phyloP scores from a whole-genome alignment of 768 basidiomycete species.

The Lenzites betulinus region DNA sequence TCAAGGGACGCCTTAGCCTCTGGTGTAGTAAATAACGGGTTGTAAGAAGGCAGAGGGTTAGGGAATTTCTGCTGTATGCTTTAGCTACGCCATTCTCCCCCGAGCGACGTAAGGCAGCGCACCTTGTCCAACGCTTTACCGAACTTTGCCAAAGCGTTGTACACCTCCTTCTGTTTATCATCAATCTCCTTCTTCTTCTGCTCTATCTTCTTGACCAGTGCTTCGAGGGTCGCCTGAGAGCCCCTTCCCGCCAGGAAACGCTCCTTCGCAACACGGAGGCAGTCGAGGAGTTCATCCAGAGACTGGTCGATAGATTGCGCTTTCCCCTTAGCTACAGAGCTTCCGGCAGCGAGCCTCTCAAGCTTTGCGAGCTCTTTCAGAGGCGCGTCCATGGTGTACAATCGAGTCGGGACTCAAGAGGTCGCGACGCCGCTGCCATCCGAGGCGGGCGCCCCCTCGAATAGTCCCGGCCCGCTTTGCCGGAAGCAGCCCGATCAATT shows the following conservation, averaged over 20 bases:
- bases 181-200: conserved; percentile 81
- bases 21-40: conserved; percentile 64
- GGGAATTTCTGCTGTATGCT: conserved; percentile 42
- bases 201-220: conserved; percentile 62
- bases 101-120: conserved; percentile 15
- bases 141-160: conserved; percentile 71
- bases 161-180: conserved; percentile 87
- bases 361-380: conserved; percentile 81
- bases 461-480: not conserved
- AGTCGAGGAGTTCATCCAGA: conserved; percentile 62
- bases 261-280: conserved; percentile 58
- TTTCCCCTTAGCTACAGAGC: conserved; percentile 50
- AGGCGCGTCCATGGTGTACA: conserved; percentile 61
- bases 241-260: conserved; percentile 50
- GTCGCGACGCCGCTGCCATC: no score
- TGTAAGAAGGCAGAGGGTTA: conserved; percentile 66
- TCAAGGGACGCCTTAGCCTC: conserved; percentile 64
- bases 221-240: conserved; percentile 49
- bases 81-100: not conserved
- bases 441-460: not conserved
- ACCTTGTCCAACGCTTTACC: conserved; percentile 95
- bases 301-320: conserved; percentile 55
- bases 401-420: not conserved
- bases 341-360: conserved; percentile 56
- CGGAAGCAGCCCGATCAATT: not conserved